A percentile compares a stretch with the other conserved stretches of the same genome.
Conservation (phyloP, 139 green algal species). For the Ulvella scutata region DNA sequence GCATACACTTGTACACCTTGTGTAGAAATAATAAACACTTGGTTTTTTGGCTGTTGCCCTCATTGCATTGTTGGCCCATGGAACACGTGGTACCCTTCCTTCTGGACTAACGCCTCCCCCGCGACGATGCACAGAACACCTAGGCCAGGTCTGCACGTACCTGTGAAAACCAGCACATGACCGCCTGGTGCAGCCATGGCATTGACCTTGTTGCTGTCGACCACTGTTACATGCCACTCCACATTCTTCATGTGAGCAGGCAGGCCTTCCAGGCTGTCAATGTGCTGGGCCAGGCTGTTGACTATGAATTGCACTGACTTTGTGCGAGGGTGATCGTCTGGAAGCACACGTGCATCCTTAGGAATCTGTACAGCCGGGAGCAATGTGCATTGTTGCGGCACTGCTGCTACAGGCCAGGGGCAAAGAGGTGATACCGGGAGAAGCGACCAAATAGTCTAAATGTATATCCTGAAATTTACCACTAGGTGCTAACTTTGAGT, state of each 20-base stretch:
- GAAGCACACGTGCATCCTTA: background rate
- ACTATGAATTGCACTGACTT: background rate
- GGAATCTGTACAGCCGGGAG: background rate
- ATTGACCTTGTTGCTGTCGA: slow-evolving; percentile 50
- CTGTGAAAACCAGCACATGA: slow-evolving; percentile 66
- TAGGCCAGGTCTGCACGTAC: too few relatives aligned
- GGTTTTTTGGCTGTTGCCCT: too few relatives aligned
- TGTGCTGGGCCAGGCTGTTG: background rate
- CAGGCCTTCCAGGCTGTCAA: background rate
- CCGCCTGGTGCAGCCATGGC: slow-evolving; percentile 78
- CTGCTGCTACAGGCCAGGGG: background rate
- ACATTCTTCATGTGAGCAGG: slow-evolving; percentile 13
- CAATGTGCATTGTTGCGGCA: background rate
- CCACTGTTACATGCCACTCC: slow-evolving; percentile 73
- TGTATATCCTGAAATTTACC: too few relatives aligned
- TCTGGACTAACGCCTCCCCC: too few relatives aligned
- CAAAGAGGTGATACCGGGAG: background rate
- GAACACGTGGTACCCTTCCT: too few relatives aligned
- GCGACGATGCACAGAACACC: too few relatives aligned
- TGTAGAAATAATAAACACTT: too few relatives aligned
- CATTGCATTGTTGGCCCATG: too few relatives aligned
- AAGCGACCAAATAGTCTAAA: background rate
- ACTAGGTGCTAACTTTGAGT: background rate
- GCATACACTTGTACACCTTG: too few relatives aligned
- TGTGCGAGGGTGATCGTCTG: background rate